Conservation (phyloP, 2,329 filamentous ascomycete genomes). For the Pseudohalonectria lignicola region DNA sequence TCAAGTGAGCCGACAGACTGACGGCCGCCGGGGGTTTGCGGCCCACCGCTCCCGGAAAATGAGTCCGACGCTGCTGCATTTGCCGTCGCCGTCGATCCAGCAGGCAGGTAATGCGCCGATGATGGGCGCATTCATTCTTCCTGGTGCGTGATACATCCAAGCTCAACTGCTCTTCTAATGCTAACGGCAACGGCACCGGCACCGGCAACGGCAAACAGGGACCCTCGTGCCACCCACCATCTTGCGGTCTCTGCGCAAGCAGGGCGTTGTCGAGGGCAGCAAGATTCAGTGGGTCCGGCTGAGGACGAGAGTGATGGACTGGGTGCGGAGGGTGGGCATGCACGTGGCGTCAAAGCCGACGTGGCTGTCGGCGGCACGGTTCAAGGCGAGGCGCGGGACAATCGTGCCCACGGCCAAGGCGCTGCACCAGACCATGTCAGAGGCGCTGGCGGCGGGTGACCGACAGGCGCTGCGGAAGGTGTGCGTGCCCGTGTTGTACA, state of each 20-base stretch:
- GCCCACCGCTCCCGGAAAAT: no score
- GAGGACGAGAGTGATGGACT: slow-evolving; percentile 23
- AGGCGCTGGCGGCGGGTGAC: slow-evolving; percentile 49
- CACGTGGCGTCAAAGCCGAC: slow-evolving; percentile 34
- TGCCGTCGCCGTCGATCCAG: background rate
- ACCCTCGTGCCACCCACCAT: slow-evolving; percentile 35
- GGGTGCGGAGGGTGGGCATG: slow-evolving; percentile 24
- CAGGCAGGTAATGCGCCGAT: no score
- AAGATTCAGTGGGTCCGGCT: slow-evolving; percentile 25
- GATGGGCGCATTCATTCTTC: slow-evolving; percentile 1
- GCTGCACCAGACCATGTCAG: slow-evolving; percentile 51
- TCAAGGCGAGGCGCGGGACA: slow-evolving; percentile 27
- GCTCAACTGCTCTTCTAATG: no score
- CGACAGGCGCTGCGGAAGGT: slow-evolving; percentile 34
- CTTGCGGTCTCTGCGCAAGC: slow-evolving; percentile 18
- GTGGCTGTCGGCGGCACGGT: slow-evolving; percentile 27
- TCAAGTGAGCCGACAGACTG: background rate
- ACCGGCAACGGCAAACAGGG: slow-evolving; percentile 26
- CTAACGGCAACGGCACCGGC: no score
- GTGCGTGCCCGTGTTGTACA: slow-evolving; percentile 39
- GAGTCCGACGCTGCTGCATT: no score
- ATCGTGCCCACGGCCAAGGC: slow-evolving; percentile 42
- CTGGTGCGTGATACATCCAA: slow-evolving; percentile 2
- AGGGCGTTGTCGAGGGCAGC: slow-evolving; percentile 14
- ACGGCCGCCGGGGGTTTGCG: background rate